Percentiles rank a stretch among this genome's conserved stretches.
These are phyloP conservation scores for Thelephora ganbajun DNA, from an alignment of 768 basidiomycete species.

Conservation along the genomic window DNA sequence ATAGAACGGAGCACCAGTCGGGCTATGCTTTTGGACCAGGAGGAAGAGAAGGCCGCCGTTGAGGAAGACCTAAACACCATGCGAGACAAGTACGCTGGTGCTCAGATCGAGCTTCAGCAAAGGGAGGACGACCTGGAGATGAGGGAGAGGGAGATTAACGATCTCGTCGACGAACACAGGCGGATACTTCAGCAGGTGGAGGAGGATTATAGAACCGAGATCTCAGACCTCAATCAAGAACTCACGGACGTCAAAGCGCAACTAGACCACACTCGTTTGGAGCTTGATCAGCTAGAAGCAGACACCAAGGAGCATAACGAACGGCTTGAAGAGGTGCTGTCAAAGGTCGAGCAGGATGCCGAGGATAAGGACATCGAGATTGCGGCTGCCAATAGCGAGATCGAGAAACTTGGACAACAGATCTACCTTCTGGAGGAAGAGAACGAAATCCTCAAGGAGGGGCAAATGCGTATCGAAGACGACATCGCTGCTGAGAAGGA, in stretches of 20 bases:
- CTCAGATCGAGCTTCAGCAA: slow-evolving; percentile 71
- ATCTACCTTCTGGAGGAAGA: slow-evolving; percentile 83
- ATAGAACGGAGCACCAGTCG: slow-evolving; percentile 64
- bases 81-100: slow-evolving; percentile 66
- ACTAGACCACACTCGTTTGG: slow-evolving; percentile 57
- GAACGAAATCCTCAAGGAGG: slow-evolving; percentile 62
- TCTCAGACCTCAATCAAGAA: background rate
- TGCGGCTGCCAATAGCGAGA: slow-evolving; percentile 55
- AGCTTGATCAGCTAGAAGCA: slow-evolving; percentile 62
- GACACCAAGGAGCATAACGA: slow-evolving; percentile 53
- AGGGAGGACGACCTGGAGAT: slow-evolving; percentile 79
- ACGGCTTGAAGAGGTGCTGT: slow-evolving; percentile 63
- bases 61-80: slow-evolving; percentile 65
- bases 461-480: slow-evolving; percentile 50
- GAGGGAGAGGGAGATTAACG: slow-evolving; percentile 65
- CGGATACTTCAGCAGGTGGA: slow-evolving; percentile 62
- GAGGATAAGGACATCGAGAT: slow-evolving; percentile 74
- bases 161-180: slow-evolving; percentile 61
- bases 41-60: slow-evolving; percentile 64
- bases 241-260: slow-evolving; percentile 45
- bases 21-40: slow-evolving; percentile 53
- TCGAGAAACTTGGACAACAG: slow-evolving; percentile 64
- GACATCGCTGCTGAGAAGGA: slow-evolving; percentile 66
- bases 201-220: slow-evolving; percentile 76
- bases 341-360: slow-evolving; percentile 64